Conservation (phyloP, 2,329 filamentous ascomycete genomes). For the Domatiomyces globalis region DNA sequence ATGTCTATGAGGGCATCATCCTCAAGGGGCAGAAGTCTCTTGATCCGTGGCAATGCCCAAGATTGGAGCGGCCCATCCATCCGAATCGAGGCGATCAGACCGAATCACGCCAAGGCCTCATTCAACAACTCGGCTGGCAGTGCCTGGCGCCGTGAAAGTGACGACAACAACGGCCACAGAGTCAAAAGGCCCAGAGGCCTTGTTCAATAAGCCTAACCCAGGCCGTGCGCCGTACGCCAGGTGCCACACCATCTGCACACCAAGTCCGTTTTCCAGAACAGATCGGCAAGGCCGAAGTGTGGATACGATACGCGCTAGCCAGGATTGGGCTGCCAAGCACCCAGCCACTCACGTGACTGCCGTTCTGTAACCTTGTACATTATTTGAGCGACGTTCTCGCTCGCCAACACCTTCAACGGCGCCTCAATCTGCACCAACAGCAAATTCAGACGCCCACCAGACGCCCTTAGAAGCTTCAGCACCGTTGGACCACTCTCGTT, state of each 20-base stretch:
- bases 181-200: background rate
- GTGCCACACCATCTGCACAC: background rate
- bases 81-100: background rate
- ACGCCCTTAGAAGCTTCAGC: background rate
- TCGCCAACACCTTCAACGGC: background rate
- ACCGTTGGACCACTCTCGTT: background rate
- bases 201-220: background rate
- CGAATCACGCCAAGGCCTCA: background rate
- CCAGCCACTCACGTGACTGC: background rate
- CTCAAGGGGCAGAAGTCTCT: slow-evolving; percentile 68
- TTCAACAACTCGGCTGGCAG: background rate
- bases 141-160: background rate
- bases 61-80: slow-evolving; percentile 30
- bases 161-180: too few relatives aligned
- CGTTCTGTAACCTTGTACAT: background rate
- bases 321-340: background rate
- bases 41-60: slow-evolving; percentile 58
- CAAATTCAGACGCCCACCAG: background rate
- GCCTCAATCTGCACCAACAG: background rate
- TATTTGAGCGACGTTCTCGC: too few relatives aligned
- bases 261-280: background rate
- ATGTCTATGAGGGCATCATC: slow-evolving; percentile 73
- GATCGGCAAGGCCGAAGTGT: background rate
- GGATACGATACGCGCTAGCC: background rate
- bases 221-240: too few relatives aligned